phyloP scores from a whole-genome alignment of 2,329 filamentous ascomycete species.

The Aureobasidium uvarum region DNA sequence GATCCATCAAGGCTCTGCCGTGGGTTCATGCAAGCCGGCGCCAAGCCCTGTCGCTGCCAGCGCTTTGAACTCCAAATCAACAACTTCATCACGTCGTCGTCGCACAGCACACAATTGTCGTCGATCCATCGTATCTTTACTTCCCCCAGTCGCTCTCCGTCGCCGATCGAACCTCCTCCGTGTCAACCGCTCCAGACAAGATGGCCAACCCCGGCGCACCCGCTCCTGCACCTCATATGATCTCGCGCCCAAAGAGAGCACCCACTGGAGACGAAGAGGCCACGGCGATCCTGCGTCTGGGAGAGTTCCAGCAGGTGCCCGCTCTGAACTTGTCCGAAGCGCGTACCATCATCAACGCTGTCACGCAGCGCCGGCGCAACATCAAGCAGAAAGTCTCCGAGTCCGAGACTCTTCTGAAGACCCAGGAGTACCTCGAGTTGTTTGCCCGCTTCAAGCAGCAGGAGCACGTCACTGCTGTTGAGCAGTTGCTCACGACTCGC shows the following conservation, averaged over 20 bases:
- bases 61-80: conserved; percentile 6
- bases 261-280: conserved; percentile 85
- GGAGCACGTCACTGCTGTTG: conserved; percentile 92
- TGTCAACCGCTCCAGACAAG: conserved; percentile 10
- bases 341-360: conserved; percentile 84
- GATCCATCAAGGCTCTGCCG: background rate
- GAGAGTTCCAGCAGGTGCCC: conserved; percentile 90
- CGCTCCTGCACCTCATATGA: conserved; percentile 31
- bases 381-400: conserved; percentile 28
- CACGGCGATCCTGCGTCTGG: conserved; percentile 74
- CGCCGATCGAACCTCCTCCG: background rate
- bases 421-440: conserved; percentile 86
- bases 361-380: conserved; percentile 45
- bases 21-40: too few relatives aligned
- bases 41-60: background rate
- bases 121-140: background rate
- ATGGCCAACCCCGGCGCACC: conserved; percentile 36
- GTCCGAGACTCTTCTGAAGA: conserved; percentile 69
- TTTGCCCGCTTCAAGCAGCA: conserved; percentile 96
- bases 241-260: conserved; percentile 62
- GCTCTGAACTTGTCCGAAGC: conserved; percentile 92
- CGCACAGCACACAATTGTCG: conserved; percentile 9
- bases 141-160: background rate
- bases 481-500: conserved; percentile 63
- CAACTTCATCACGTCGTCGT: background rate